These are phyloP conservation scores for Talaromyces sp. DNA, from an alignment of 2,329 filamentous ascomycete genomes.

Conservation along the genomic window DNA sequence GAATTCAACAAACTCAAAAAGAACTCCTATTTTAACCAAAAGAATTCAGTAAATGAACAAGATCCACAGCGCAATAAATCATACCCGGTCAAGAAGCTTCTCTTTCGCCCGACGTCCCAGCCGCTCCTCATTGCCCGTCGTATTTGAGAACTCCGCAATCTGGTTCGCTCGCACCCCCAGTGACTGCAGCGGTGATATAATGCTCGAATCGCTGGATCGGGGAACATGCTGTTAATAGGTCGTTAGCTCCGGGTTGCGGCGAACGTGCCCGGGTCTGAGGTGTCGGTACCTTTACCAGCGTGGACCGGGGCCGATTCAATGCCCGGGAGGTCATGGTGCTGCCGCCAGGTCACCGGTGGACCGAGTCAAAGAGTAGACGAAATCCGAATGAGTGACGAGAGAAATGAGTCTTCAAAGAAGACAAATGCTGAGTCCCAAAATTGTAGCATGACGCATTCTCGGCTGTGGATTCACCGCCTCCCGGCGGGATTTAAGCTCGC, in stretches of 20 bases:
- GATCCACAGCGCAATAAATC: background rate
- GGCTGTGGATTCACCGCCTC: conserved; percentile 21
- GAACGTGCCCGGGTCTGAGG: background rate
- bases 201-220: conserved; percentile 16
- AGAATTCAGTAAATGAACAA: background rate
- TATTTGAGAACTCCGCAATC: conserved; percentile 35
- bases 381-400: background rate
- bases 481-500: conserved; percentile 4
- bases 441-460: conserved; percentile 22
- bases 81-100: conserved; percentile 48
- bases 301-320: conserved; percentile 34
- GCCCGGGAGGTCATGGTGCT: conserved; percentile 41
- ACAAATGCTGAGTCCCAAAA: conserved; percentile 3
- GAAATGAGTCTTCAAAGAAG: background rate
- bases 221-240: conserved; percentile 23
- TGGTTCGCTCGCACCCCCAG: conserved; percentile 26
- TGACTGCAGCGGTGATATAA: conserved; percentile 16
- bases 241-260: conserved; percentile 13
- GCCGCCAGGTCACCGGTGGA: background rate
- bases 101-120: conserved; percentile 46
- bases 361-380: too few relatives aligned
- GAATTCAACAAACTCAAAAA: conserved; percentile 84
- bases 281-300: conserved; percentile 31
- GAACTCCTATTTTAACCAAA: conserved; percentile 64
- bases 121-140: conserved; percentile 30